Conservation (phyloP, 2,329 filamentous ascomycete genomes). For the Hypoxylon sp. region DNA sequence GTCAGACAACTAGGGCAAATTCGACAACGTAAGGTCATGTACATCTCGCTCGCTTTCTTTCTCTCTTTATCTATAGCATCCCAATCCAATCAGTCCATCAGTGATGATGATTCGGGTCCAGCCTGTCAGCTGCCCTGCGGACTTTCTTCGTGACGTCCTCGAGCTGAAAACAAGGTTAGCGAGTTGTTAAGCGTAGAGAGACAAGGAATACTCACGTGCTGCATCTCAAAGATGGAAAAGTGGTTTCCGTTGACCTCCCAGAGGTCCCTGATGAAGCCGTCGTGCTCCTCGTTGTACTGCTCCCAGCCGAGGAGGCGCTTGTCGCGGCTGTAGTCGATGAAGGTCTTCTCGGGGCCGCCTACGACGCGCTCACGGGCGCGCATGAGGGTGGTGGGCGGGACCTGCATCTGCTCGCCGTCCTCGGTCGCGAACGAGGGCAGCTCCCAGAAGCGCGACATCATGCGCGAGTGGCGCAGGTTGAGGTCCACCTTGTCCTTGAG, state of each 20-base stretch:
- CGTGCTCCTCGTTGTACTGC: slow-evolving; percentile 48
- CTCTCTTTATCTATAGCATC: neutral
- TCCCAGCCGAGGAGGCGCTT: slow-evolving; percentile 59
- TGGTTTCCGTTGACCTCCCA: slow-evolving; percentile 62
- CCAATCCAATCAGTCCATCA: slow-evolving; percentile 3
- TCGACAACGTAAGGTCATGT: no score
- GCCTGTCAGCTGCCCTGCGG: slow-evolving; percentile 35
- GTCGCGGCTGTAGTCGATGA: slow-evolving; percentile 55
- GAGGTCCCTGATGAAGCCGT: slow-evolving; percentile 53
- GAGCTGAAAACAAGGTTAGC: slow-evolving; percentile 25
- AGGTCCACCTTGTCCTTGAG: slow-evolving; percentile 44
- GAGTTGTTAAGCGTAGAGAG: neutral
- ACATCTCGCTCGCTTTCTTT: no score
- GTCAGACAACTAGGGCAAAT: neutral
- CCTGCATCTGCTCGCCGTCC: slow-evolving; percentile 26
- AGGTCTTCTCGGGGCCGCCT: slow-evolving; percentile 37
- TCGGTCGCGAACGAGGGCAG: slow-evolving; percentile 41
- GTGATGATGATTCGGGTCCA: slow-evolving; percentile 36
- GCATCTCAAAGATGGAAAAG: slow-evolving; percentile 49
- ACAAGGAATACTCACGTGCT: slow-evolving; percentile 38
- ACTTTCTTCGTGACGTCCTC: slow-evolving; percentile 40
- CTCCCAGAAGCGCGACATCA: slow-evolving; percentile 43
- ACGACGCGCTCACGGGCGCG: slow-evolving; percentile 54
- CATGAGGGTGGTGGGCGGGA: slow-evolving; percentile 55
- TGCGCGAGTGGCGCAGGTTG: slow-evolving; percentile 46